These are phyloP conservation scores for Trametes cinnabarina DNA, from an alignment of 768 basidiomycete genomes.

Conservation along the genomic window DNA sequence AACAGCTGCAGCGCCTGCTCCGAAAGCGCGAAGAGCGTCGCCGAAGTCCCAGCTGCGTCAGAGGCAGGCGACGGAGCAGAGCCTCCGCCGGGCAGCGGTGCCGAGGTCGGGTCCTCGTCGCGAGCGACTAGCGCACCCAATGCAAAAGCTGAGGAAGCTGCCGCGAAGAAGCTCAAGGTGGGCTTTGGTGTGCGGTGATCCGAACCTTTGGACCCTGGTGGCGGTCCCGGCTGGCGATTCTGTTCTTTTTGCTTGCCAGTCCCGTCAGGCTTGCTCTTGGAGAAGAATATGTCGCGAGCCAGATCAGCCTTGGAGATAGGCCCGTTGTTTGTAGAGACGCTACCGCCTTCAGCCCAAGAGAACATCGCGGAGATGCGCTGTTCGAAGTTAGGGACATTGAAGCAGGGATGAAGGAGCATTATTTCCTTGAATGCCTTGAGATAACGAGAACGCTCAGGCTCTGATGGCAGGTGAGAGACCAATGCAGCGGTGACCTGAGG, in stretches of 20 bases:
- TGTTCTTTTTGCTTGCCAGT: conserved; percentile 19
- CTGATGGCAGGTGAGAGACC: conserved; percentile 40
- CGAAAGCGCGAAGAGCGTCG: conserved; percentile 47
- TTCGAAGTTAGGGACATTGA: conserved; percentile 48
- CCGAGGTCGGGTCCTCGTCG: conserved; percentile 15
- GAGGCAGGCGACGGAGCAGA: conserved; percentile 11
- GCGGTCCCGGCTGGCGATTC: conserved; percentile 21
- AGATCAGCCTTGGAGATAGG: conserved; percentile 23
- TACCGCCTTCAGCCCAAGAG: conserved; percentile 35
- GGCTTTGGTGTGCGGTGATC: conserved; percentile 25
- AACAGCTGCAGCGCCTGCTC: conserved; percentile 45
- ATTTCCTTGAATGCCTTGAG: conserved; percentile 40
- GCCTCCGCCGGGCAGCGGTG: conserved; percentile 22
- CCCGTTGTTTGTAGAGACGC: neutral
- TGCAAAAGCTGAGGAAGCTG: conserved; percentile 57
- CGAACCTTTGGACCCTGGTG: neutral
- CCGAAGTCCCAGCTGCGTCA: conserved; percentile 24
- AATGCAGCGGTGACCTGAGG: conserved; percentile 39
- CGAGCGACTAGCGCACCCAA: conserved; percentile 47
- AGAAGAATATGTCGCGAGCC: conserved; percentile 27
- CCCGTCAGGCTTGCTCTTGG: conserved; percentile 2
- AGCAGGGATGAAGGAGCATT: conserved; percentile 48
- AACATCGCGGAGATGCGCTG: conserved; percentile 46
- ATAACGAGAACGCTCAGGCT: conserved; percentile 38
- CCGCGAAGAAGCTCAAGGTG: conserved; percentile 56